Percentiles rank a stretch among this genome's conserved stretches.
Conservation (phyloP, 2,329 filamentous ascomycete genomes). For the Verticillium albo-atrum region DNA sequence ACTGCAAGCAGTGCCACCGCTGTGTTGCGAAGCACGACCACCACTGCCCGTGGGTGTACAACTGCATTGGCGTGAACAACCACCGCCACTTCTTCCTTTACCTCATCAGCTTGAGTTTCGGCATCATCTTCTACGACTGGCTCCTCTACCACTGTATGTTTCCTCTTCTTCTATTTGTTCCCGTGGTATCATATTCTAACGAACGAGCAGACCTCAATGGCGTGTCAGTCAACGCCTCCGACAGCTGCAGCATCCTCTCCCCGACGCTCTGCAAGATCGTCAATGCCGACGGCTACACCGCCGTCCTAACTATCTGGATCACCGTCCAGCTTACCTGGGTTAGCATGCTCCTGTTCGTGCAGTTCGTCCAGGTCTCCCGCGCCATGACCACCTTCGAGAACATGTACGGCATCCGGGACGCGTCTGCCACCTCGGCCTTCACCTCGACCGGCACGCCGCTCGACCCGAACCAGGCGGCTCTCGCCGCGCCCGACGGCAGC, state of each 20-base stretch:
- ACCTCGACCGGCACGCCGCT: conserved; percentile 74
- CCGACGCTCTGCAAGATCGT: conserved; percentile 69
- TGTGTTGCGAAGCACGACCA: conserved; percentile 97
- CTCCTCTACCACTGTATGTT: conserved; percentile 67
- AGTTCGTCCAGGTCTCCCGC: conserved; percentile 85
- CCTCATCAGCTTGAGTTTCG: conserved; percentile 70
- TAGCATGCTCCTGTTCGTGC: conserved; percentile 92
- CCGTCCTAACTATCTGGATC: conserved; percentile 75
- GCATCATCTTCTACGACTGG: conserved; percentile 68
- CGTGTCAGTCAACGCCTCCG: conserved; percentile 47
- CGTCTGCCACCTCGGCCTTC: conserved; percentile 66
- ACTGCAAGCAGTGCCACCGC: conserved; percentile 85
- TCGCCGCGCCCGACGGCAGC: conserved; percentile 44
- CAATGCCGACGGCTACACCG: conserved; percentile 78
- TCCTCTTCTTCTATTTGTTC: not conserved
- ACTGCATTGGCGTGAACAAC: conserved; percentile 94
- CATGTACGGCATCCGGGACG: conserved; percentile 74
- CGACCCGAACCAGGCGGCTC: conserved; percentile 60
- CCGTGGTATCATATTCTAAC: conserved; percentile 13
- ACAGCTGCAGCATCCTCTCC: conserved; percentile 71
- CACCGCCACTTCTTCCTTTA: conserved; percentile 95
- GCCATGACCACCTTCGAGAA: conserved; percentile 96
- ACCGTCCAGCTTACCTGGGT: conserved; percentile 89
- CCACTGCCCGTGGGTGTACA: conserved; percentile 97
- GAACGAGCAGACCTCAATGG: conserved; percentile 56